Base-by-base conservation (phyloP, 1,284 basidiomycete species). In the Cystobasidiaceae sp. region DNA sequence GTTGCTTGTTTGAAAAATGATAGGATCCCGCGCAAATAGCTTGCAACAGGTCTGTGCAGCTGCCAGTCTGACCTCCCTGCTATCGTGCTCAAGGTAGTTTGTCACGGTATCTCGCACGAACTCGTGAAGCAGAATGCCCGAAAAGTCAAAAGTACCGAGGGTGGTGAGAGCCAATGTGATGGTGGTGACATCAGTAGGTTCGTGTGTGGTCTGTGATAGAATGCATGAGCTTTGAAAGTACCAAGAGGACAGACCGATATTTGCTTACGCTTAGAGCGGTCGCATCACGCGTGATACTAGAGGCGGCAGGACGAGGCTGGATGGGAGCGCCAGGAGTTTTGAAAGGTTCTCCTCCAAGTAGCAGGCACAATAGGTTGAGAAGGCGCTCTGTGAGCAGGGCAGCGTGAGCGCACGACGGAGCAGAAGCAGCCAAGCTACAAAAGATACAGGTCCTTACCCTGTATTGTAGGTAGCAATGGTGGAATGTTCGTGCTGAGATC, bases 1-100 rank as follows among this genome's bases (percentile, higher is more conserved):
- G 74, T 88, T 92, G 79, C 92, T 96, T 19, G 90, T 88, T 79
- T 97, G 93, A 73, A 90, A 92, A 77, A 91, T 93, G 67, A 98
- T 97, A 0, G 94, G 94, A 77, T 99, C 96, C 68, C 88, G 86
- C 65, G 94, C 86, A 74, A 97, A 96, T 39, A 93, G 83, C 66
- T 83, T 86, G 71, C 92, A 97, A 74, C 93, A 97, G 0, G 93
- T 94, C 57, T 91, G 77, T 1, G 96, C 93, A 15, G 96, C 93
- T 17, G 92, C 91, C 60, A 88, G 84, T 21, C 96, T 84, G 4
- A 98, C 88, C 63, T 94, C 91, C 0, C 88, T 77, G 71, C 87
- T 85, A 74, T 98, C 96, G 72, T 97, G 87, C 73, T 98, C 94
- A 25, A 97, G 82, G 75, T 96, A 98, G 0, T 92, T 93, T 21